A percentile compares a stretch with the other conserved stretches of the same genome.
phyloP scores from a whole-genome alignment of 2,329 filamentous ascomycete species.

The Magnaporthiopsis rhizophila region DNA sequence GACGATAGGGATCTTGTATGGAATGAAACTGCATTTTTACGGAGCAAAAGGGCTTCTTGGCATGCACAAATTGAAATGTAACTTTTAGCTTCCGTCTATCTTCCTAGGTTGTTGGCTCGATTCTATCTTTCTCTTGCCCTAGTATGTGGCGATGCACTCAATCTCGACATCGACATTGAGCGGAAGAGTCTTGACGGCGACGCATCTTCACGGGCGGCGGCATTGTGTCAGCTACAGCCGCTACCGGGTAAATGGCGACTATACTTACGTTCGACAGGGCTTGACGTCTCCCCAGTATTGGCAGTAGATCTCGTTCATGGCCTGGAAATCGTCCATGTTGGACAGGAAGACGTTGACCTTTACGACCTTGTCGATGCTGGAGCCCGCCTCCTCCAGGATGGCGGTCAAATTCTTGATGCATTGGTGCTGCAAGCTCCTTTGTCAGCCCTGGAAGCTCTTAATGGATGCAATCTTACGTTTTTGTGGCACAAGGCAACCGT shows the following conservation, averaged over 20 bases:
- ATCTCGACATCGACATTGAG: conserved; percentile 25
- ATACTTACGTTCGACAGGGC: conserved; percentile 33
- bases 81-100: background rate
- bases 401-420: conserved; percentile 65
- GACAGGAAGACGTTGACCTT: conserved; percentile 68
- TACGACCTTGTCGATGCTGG: conserved; percentile 56
- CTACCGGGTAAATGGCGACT: no score
- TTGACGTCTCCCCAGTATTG: conserved; percentile 55
- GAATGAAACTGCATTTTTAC: no score
- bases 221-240: background rate
- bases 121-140: background rate
- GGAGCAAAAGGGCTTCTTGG: no score
- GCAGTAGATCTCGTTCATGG: conserved; percentile 68
- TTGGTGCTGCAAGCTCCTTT: conserved; percentile 31
- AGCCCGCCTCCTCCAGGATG: conserved; percentile 61
- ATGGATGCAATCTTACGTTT: conserved; percentile 2
- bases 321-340: conserved; percentile 64
- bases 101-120: no score
- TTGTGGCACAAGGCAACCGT: background rate
- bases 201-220: conserved; percentile 14
- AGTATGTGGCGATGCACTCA: conserved; percentile 23
- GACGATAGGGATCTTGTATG: no score
- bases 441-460: background rate
- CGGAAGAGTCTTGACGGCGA: conserved; percentile 27
- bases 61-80: background rate